Conservation (phyloP, 192 early-diverging fungal genomes). For the Coemansia sp. region DNA sequence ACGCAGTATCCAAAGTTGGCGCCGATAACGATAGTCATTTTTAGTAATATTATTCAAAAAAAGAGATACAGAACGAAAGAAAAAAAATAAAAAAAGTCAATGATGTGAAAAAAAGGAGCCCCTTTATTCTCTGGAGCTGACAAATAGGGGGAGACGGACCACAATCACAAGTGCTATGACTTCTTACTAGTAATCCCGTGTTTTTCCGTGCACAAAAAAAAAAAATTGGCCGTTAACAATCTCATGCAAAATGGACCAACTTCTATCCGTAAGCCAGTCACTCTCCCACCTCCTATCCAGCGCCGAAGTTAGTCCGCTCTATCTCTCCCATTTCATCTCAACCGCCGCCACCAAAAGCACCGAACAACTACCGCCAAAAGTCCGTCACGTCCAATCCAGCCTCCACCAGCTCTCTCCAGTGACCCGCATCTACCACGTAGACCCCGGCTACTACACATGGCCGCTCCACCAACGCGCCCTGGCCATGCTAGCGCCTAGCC, state of each 20-base stretch:
- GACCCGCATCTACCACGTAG: conserved; percentile 68
- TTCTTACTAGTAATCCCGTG: too few species aligned
- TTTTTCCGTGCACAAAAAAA: not conserved
- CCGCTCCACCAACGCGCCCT: conserved; percentile 67
- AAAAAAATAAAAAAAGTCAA: too few species aligned
- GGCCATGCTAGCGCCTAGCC: conserved; percentile 64
- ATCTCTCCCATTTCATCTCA: conserved; percentile 12
- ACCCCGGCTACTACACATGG: conserved; percentile 79
- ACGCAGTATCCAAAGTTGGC: conserved; percentile 52
- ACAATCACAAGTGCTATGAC: too few species aligned
- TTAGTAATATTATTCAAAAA: not conserved
- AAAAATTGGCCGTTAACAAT: not conserved
- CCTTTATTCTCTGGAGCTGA: too few species aligned
- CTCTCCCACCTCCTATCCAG: conserved; percentile 19
- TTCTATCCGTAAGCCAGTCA: conserved; percentile 19
- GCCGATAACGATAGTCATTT: conserved; percentile 50
- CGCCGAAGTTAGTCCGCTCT: conserved; percentile 10
- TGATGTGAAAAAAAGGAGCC: not conserved
- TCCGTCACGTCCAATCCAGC: not conserved
- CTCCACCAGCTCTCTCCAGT: conserved; percentile 12
- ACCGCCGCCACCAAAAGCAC: not conserved
- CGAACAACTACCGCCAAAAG: not conserved
- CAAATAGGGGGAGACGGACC: too few species aligned
- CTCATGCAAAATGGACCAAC: not conserved
- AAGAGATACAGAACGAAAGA: not conserved